Evolutionary conservation across 2,329 filamentous ascomycete species (phyloP).

Genomic region (Paracamarosporium sp.): DNA sequence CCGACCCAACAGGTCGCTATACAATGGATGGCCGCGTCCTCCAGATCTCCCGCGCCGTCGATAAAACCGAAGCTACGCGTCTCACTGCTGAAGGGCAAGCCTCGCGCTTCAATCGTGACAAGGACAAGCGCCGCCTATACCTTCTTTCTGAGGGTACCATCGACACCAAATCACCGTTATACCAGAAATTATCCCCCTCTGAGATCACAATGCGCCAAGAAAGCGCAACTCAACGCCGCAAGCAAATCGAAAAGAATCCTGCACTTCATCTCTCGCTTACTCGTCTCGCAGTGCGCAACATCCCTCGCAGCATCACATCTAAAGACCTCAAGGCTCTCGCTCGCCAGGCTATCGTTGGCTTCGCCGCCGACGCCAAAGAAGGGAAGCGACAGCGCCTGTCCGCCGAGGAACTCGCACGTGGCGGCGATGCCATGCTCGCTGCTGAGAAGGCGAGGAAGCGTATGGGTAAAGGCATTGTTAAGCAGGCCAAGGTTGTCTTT

Average conservation of each 20-base stretch:
- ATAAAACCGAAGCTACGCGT: slow-evolving; percentile 77
- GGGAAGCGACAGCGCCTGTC: slow-evolving; percentile 79
- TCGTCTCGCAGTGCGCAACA: slow-evolving; percentile 87
- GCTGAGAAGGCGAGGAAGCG: slow-evolving; percentile 80
- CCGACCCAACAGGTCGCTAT: slow-evolving; percentile 83
- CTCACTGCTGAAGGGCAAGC: slow-evolving; percentile 73
- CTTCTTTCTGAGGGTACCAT: slow-evolving; percentile 88
- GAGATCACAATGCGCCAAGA: slow-evolving; percentile 90
- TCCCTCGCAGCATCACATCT: slow-evolving; percentile 80
- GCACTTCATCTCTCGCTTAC: slow-evolving; percentile 87
- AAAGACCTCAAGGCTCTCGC: slow-evolving; percentile 93
- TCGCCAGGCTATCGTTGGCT: slow-evolving; percentile 90
- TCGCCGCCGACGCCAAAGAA: slow-evolving; percentile 85
- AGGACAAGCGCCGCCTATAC: slow-evolving; percentile 89
- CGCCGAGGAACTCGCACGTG: slow-evolving; percentile 85
- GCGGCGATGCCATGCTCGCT: slow-evolving; percentile 78
- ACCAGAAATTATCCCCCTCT: slow-evolving; percentile 74
- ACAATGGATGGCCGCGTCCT: slow-evolving; percentile 89
- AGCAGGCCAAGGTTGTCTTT: slow-evolving; percentile 93
- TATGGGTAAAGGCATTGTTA: slow-evolving; percentile 86
- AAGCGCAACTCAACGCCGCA: slow-evolving; percentile 85
- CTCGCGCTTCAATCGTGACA: slow-evolving; percentile 71
- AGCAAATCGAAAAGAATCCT: slow-evolving; percentile 89
- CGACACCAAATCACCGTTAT: slow-evolving; percentile 76
- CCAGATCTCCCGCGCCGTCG: slow-evolving; percentile 83